phyloP scores from a whole-genome alignment of 257 asterid species.

The Lycium ferocissimum region DNA sequence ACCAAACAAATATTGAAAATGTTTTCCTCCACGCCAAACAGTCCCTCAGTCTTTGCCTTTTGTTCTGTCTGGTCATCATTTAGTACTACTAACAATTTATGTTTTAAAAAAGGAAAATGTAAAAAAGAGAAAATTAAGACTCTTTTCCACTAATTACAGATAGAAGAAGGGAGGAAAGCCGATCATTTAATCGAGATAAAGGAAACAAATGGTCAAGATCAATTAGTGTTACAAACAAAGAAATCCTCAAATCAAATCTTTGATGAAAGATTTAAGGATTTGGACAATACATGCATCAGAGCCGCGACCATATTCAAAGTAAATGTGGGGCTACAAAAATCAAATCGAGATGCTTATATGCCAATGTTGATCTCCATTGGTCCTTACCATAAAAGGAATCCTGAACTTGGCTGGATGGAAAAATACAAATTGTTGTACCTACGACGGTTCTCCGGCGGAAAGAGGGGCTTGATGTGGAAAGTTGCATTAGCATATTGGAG shows the following conservation, averaged over 20 bases:
- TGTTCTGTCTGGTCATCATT: background rate
- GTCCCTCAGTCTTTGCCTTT: too few species aligned
- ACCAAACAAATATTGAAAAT: too few species aligned
- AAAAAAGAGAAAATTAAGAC: too few species aligned
- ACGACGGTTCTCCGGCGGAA: background rate
- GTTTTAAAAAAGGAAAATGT: background rate
- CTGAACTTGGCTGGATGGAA: background rate
- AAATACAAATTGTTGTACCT: background rate
- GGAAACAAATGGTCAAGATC: background rate
- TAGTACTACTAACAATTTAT: too few species aligned
- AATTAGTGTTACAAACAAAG: background rate
- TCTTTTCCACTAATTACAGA: background rate
- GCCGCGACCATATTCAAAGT: background rate
- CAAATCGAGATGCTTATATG: background rate
- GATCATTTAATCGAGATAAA: background rate
- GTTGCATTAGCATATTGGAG: background rate
- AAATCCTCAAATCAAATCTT: background rate
- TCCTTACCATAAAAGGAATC: background rate
- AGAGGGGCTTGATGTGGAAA: background rate
- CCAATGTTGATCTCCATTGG: background rate
- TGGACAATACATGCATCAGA: background rate
- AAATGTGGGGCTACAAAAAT: background rate
- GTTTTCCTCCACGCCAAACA: too few species aligned
- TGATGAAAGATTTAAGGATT: background rate
- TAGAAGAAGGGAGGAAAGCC: background rate